These are phyloP conservation scores for Botryosphaeria dothidea DNA, from an alignment of 2,329 filamentous ascomycete species.

Conservation along the genomic window DNA sequence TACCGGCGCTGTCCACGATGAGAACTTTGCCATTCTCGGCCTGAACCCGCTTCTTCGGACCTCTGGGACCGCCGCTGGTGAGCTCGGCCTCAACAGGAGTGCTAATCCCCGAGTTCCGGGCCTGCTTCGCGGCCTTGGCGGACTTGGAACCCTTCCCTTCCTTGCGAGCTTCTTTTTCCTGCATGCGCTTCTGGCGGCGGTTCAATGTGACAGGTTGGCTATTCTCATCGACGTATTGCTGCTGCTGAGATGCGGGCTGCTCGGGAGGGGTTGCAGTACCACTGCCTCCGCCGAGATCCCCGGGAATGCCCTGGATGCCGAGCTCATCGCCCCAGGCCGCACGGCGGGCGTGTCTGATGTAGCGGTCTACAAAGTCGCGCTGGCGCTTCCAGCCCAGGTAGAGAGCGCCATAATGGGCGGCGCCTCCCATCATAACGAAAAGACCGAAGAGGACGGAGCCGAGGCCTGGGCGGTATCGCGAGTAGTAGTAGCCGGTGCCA, in stretches of 20 bases:
- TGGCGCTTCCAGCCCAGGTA: conserved; percentile 88
- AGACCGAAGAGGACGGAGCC: conserved; percentile 80
- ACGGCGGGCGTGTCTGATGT: conserved; percentile 84
- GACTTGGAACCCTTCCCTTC: conserved; percentile 52
- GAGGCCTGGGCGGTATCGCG: conserved; percentile 85
- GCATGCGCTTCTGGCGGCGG: conserved; percentile 81
- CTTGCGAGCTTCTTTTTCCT: conserved; percentile 81
- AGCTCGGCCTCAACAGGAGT: conserved; percentile 55
- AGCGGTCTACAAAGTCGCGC: conserved; percentile 85
- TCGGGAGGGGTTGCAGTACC: conserved; percentile 45
- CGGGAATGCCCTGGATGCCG: conserved; percentile 66
- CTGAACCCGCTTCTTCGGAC: conserved; percentile 81
- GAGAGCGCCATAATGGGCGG: conserved; percentile 81
- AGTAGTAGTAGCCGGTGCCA: conserved; percentile 98
- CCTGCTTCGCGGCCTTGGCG: conserved; percentile 45
- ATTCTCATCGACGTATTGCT: conserved; percentile 47
- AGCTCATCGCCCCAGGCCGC: conserved; percentile 87
- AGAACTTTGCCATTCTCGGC: conserved; percentile 95
- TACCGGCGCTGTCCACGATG: conserved; percentile 86
- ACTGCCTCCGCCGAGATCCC: conserved; percentile 50
- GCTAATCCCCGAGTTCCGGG: conserved; percentile 52
- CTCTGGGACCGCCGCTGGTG: conserved; percentile 64
- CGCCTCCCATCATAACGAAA: conserved; percentile 80
- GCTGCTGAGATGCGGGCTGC: conserved; percentile 26
- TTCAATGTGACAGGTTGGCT: conserved; percentile 61